Conservation (phyloP, 1,284 basidiomycete genomes). For the Polyporus tsugae region DNA sequence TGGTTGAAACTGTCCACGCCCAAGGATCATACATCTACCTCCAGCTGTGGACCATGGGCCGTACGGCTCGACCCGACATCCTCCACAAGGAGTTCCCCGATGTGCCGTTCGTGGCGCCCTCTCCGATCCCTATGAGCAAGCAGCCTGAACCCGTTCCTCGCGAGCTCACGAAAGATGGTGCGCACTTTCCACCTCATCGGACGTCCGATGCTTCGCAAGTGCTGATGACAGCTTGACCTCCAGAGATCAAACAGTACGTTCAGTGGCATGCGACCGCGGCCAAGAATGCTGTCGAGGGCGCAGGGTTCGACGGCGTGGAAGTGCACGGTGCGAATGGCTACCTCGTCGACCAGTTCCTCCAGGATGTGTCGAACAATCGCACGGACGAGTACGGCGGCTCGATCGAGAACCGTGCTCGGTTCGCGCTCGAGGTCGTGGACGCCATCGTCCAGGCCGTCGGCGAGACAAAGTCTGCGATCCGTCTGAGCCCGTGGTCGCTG, state of each 20-base stretch:
- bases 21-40: constrained; percentile 47
- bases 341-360: constrained; percentile 52
- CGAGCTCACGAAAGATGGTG: constrained; percentile 8
- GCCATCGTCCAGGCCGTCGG: constrained; percentile 51
- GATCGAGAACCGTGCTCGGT: constrained; percentile 59
- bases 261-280: constrained; percentile 48
- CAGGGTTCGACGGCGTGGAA: constrained; percentile 56
- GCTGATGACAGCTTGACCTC: background rate
- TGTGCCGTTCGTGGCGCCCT: background rate
- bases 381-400: constrained; percentile 68
- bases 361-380: constrained; percentile 56
- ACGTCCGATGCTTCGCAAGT: background rate
- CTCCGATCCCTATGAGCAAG: background rate
- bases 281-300: constrained; percentile 48
- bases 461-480: constrained; percentile 52
- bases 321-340: constrained; percentile 47
- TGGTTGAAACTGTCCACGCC: constrained; percentile 30
- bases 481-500: constrained; percentile 26
- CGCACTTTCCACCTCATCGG: background rate
- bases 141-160: background rate
- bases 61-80: constrained; percentile 23
- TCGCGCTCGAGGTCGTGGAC: constrained; percentile 57
- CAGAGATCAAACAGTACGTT: constrained; percentile 35
- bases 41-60: constrained; percentile 46
- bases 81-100: background rate